These are phyloP conservation scores for Plasmodium fragile DNA, from an alignment of 169 alveolate species.

Conservation along the genomic window DNA sequence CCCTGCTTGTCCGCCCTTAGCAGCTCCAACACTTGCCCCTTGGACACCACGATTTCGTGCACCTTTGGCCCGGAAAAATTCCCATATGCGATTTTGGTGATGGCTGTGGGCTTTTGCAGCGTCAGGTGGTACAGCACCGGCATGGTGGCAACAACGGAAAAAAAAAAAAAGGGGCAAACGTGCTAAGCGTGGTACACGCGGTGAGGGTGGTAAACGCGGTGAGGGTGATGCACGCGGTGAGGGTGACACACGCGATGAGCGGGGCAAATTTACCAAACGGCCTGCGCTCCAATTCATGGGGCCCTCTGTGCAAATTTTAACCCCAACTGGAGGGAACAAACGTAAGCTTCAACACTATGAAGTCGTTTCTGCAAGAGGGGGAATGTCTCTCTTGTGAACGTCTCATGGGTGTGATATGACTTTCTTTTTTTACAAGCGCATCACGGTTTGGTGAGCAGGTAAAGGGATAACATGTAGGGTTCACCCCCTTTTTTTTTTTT, in stretches of 20 bases:
- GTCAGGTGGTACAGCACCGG: slow-evolving; percentile 97
- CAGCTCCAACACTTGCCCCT: slow-evolving; percentile 96
- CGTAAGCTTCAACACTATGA: neutral
- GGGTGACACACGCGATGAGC: neutral
- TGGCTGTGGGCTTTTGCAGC: slow-evolving; percentile 97
- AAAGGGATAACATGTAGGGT: no score
- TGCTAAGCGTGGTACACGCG: neutral
- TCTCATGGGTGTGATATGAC: neutral
- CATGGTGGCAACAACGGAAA: slow-evolving; percentile 77
- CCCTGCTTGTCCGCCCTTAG: slow-evolving; percentile 95
- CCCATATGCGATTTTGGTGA: slow-evolving; percentile 97
- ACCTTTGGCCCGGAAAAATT: slow-evolving; percentile 98
- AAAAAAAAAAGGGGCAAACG: neutral
- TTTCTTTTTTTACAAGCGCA: neutral
- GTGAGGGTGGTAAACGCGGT: neutral
- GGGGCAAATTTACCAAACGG: neutral
- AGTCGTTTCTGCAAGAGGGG: neutral
- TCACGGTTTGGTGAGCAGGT: neutral
- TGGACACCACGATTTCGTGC: slow-evolving; percentile 97
- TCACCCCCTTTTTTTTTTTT: neutral
- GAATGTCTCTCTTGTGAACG: neutral
- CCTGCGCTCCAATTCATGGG: neutral
- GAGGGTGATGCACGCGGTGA: neutral
- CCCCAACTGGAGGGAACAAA: neutral
- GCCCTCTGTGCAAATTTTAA: neutral